Evolutionary conservation across 768 basidiomycete species (phyloP), one percentile per base, ranked within the genome.

Genomic region (Xerocomellus chrysenteron): DNA sequence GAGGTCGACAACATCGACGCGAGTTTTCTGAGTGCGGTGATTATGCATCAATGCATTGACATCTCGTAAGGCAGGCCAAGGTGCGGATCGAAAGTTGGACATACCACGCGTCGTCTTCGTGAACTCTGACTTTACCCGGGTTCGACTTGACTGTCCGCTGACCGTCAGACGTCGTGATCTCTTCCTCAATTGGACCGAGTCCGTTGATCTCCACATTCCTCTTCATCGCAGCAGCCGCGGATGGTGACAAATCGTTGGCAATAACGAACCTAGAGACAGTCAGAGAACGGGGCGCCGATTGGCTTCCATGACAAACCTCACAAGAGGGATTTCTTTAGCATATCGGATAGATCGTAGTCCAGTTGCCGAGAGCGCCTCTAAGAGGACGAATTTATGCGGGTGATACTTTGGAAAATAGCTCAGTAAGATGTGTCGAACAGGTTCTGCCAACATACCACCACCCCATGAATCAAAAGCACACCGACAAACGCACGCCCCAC

Each of bases 291-390:
- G 50, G n/a, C 36, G 44, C n/a, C 14, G 16, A 52, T 30, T 16
- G 37, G 39, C 32, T 40, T 28, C 17, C 10, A 21, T 50, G 46
- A 64, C 84, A 69, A 48, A 97, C 96, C 86, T 91, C 55, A 93
- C 82, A 42, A 88, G 80, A 1, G 95, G 94, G 10, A 99, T 94
- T 74, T 99, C 97, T 65, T 97, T 94, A 0, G 95, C 96, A 70
- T 98, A 99, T 36, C 97, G 90, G 52, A 99, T 97, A 1, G 95
- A 89, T 8, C 97, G 86, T 28, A 99, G 80, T 32, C 97, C 97
- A 0, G 96, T 98, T 0, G 97, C 97, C 17, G 95, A 95, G 33
- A 99, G 83, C 0, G 95, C 93, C 73, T 99, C 97, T 11, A 99
- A 78, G n/a, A 97, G 80, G 17, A 87, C 85, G 62, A 94, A 83